A percentile compares a stretch with the other conserved stretches of the same genome.
Conservation (phyloP, 2,329 filamentous ascomycete species). For the Pseudofabraea citricarpa region DNA sequence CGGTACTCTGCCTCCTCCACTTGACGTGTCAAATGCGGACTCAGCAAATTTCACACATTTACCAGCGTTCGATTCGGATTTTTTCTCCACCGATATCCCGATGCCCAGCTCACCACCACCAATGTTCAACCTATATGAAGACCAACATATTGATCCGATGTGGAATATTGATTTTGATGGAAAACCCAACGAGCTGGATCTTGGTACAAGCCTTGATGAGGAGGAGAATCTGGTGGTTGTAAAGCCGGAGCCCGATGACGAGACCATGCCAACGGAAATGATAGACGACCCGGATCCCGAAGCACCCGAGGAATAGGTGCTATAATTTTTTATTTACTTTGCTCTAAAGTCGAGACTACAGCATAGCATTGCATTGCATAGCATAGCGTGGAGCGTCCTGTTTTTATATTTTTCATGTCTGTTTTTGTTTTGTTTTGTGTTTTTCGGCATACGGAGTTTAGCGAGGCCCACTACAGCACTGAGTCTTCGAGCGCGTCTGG, state of each 20-base stretch:
- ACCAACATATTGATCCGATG: constrained; percentile 22
- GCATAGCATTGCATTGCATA: too few species aligned
- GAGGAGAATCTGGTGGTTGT: constrained; percentile 8
- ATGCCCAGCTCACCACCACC: constrained; percentile 41
- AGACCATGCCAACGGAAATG: not conserved
- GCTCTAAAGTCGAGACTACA: too few species aligned
- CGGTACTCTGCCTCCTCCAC: constrained; percentile 24
- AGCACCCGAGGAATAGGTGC: not conserved
- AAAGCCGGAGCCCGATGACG: constrained; percentile 15
- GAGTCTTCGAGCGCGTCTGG: too few species aligned
- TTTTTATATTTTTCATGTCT: too few species aligned
- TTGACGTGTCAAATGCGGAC: constrained; percentile 10
- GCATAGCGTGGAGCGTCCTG: constrained; percentile 24
- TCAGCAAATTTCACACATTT: constrained; percentile 21
- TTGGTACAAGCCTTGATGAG: not conserved
- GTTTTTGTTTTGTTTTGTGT: too few species aligned
- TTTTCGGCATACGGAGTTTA: too few species aligned
- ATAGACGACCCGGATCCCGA: not conserved
- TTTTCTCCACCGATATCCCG: constrained; percentile 36
- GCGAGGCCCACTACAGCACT: too few species aligned
- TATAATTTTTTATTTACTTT: too few species aligned
- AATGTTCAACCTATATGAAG: constrained; percentile 29
- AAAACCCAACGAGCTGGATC: constrained; percentile 1
- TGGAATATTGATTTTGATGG: constrained; percentile 16
- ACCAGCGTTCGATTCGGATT: constrained; percentile 27